phyloP scores from a whole-genome alignment of 371 early-diverging fungal genomes.

The Apophysomyces variabilis region DNA sequence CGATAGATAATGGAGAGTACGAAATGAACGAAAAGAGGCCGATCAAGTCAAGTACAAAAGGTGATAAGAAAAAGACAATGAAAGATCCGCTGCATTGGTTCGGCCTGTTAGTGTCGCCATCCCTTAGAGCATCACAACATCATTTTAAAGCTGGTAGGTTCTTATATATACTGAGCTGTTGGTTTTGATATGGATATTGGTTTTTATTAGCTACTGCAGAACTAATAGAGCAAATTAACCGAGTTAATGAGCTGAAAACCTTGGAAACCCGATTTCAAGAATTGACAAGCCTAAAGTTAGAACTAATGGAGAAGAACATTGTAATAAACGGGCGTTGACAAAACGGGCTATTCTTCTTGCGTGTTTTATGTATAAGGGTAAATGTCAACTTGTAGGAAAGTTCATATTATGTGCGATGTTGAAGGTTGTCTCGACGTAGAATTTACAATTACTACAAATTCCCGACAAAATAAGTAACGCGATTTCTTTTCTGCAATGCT shows the following conservation, averaged over 20 bases:
- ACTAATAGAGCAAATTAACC: conserved; percentile 46
- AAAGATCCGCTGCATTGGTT: conserved; percentile 69
- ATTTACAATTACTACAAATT: no score
- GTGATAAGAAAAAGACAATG: conserved; percentile 24
- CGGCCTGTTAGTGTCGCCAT: conserved; percentile 65
- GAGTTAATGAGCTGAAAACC: conserved; percentile 26
- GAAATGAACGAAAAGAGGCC: conserved; percentile 27
- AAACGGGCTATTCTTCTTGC: no score
- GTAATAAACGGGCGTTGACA: no score
- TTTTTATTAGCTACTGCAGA: conserved; percentile 22
- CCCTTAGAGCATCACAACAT: conserved; percentile 56
- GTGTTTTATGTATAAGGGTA: no score
- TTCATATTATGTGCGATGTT: no score
- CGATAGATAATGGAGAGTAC: conserved; percentile 17
- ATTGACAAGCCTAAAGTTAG: conserved; percentile 19
- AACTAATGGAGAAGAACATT: background rate
- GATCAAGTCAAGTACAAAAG: background rate
- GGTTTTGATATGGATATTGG: background rate
- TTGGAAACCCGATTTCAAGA: conserved; percentile 38
- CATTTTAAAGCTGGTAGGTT: conserved; percentile 49
- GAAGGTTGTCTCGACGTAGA: no score
- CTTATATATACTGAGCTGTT: background rate
- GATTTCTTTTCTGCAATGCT: background rate
- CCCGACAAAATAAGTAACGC: no score
- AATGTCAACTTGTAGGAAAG: no score